These are phyloP conservation scores for Daldinia sp. DNA, from an alignment of 2,329 filamentous ascomycete genomes.

Conservation along the genomic window DNA sequence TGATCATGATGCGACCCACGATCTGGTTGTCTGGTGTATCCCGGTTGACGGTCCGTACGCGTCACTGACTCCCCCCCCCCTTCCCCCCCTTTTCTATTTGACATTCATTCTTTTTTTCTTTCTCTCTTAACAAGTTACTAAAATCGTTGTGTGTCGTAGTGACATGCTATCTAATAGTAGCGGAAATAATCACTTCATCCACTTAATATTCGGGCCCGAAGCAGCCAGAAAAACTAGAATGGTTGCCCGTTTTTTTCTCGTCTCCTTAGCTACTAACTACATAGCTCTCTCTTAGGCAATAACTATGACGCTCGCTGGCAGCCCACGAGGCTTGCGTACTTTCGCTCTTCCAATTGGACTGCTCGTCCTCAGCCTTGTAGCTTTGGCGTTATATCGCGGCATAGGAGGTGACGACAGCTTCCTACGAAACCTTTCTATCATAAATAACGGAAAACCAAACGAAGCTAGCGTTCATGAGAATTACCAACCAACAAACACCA, in stretches of 20 bases:
- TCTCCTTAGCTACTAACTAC: slow-evolving; percentile 6
- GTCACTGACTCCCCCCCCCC: slow-evolving; percentile 18
- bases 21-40: slow-evolving; percentile 13
- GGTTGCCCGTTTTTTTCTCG: slow-evolving; percentile 18
- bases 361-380: slow-evolving; percentile 38
- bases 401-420: slow-evolving; percentile 38
- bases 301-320: slow-evolving; percentile 33
- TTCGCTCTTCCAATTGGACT: slow-evolving; percentile 41
- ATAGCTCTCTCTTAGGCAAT: slow-evolving; percentile 20
- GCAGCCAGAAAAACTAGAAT: slow-evolving; percentile 24
- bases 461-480: slow-evolving; percentile 22
- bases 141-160: background rate
- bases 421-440: slow-evolving; percentile 42
- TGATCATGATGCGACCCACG: slow-evolving; percentile 15
- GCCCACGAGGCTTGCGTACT: slow-evolving; percentile 36
- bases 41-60: slow-evolving; percentile 19
- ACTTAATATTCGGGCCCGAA: slow-evolving; percentile 6
- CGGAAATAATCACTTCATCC: background rate
- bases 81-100: slow-evolving; percentile 13
- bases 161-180: background rate
- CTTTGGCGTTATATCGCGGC: slow-evolving; percentile 39
- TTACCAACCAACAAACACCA: slow-evolving; percentile 41
- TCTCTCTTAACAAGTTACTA: background rate
- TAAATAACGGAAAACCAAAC: slow-evolving; percentile 34
- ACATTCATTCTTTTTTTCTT: slow-evolving; percentile 1